Base-by-base conservation (phyloP, 306 rosid genomes). In the Quercus parvula region DNA sequence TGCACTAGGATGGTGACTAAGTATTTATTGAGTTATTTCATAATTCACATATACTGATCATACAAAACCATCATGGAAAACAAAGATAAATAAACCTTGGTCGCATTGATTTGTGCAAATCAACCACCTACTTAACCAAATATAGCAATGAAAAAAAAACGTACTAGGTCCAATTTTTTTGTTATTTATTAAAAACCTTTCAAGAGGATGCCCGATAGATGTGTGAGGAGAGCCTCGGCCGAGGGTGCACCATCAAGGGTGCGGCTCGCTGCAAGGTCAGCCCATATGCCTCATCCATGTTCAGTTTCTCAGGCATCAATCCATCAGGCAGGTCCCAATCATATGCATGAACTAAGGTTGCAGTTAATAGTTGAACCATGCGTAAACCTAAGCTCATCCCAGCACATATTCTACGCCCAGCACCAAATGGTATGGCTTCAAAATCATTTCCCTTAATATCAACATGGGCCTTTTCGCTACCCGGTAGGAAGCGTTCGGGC, bases 271-370 rank as follows among this genome's bases (percentile, higher is more conserved):
- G 97, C 1, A 94, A 58, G 1, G 98, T 88, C 0, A 94, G 86
- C 41, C 98, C 98, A 77, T 73, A 92, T 0, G 88, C 87, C 77
- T 91, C 98, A 19, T 92, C 94, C 97, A 92, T 94, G 74, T 89
- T 91, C 54, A 94, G 77, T 61, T 84, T 85, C 75, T 87, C 82
- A 0, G 85, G 77, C 9, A 9, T 5, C 1, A 85, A 59, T 78
- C 94, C 97, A 68, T 82, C 54, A 1, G 88, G 74, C 11, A 94
- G 69, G 22, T 70, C 82, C 93, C 94, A 94, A 61, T 90, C 72
- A 81, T 86, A 92, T 1, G 89, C 87, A 10, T 94, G 98, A 46
- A 57, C 81, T 24, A 94, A 10, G 1, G 87, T 88, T 0, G 94
- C 94, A 2, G 84, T 70, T 3, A 94, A 55, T 0, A 91, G 52